Evolutionary conservation across 352 stramenopile species (phyloP).

Genomic region (Discostella stelligera): DNA sequence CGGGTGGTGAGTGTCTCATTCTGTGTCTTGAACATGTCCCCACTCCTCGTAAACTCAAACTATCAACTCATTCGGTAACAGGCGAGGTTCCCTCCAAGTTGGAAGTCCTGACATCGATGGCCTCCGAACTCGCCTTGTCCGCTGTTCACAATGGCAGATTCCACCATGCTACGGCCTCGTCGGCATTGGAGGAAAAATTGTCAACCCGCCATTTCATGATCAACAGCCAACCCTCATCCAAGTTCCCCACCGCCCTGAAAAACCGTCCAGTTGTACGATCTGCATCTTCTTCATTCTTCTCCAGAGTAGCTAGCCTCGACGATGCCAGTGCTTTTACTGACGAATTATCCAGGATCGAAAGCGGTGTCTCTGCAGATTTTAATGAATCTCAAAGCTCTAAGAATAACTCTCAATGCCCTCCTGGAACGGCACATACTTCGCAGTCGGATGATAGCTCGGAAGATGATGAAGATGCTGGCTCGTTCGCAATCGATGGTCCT

Average conservation of each 20-base stretch:
- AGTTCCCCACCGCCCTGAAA: slow-evolving; percentile 22
- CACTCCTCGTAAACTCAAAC: slow-evolving; percentile 1
- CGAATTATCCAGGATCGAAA: slow-evolving; percentile 29
- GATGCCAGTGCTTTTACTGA: slow-evolving; percentile 44
- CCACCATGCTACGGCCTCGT: slow-evolving; percentile 70
- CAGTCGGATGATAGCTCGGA: slow-evolving; percentile 64
- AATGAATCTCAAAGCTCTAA: slow-evolving; percentile 3
- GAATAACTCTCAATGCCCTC: slow-evolving; percentile 26
- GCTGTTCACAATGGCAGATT: slow-evolving; percentile 75
- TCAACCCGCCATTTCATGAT: slow-evolving; percentile 28
- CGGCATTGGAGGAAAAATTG: slow-evolving; percentile 71
- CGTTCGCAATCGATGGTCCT: slow-evolving; percentile 24
- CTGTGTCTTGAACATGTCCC: background rate
- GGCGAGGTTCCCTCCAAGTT: slow-evolving; percentile 75
- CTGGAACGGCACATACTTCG: slow-evolving; percentile 64
- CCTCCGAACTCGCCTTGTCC: slow-evolving; percentile 66
- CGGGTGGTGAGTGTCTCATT: slow-evolving; percentile 31
- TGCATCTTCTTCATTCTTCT: slow-evolving; percentile 45
- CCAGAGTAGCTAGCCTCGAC: slow-evolving; percentile 26
- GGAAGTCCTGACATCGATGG: slow-evolving; percentile 70
- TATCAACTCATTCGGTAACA: slow-evolving; percentile 11
- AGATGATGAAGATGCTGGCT: slow-evolving; percentile 33
- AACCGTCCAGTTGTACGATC: slow-evolving; percentile 36
- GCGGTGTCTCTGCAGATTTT: slow-evolving; percentile 9
- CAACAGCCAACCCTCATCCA: background rate